Conservation (phyloP, 1,284 basidiomycete genomes). For the Blastosporella zonata region DNA sequence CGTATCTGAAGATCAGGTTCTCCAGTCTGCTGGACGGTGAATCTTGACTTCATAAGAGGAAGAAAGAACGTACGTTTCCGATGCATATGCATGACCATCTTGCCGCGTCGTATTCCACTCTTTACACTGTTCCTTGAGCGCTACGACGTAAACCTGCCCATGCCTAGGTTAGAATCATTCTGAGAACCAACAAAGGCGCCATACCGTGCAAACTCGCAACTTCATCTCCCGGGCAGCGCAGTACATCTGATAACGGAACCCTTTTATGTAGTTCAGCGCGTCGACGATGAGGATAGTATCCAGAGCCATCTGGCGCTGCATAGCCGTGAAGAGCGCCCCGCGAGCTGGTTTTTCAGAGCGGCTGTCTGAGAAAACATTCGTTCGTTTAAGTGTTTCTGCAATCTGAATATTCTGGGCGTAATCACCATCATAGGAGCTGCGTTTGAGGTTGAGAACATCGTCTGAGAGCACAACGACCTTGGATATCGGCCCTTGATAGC, state of each 20-base stretch:
- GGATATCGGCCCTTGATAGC: conserved; percentile 50
- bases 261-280: conserved; percentile 95
- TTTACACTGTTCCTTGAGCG: conserved; percentile 75
- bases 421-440: conserved; percentile 74
- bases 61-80: conserved; percentile 60
- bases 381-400: not conserved
- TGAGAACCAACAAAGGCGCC: conserved; percentile 29
- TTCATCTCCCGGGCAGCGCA: conserved; percentile 91
- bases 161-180: conserved; percentile 16
- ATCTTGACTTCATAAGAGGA: not conserved
- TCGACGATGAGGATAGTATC: conserved; percentile 89
- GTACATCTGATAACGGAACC: conserved; percentile 96
- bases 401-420: conserved; percentile 7
- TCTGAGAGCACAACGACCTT: conserved; percentile 78
- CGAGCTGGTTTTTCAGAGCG: conserved; percentile 87
- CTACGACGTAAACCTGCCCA: conserved; percentile 70
- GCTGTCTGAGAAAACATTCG: conserved; percentile 45
- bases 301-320: conserved; percentile 71
- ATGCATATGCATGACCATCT: conserved; percentile 54
- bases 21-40: conserved; percentile 60
- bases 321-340: conserved; percentile 81
- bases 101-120: conserved; percentile 69
- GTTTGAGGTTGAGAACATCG: conserved; percentile 63
- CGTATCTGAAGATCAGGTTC: conserved; percentile 86
- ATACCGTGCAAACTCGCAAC: conserved; percentile 83